Conservation (phyloP, 75 land plant genomes). For the Picea sitchensis region DNA sequence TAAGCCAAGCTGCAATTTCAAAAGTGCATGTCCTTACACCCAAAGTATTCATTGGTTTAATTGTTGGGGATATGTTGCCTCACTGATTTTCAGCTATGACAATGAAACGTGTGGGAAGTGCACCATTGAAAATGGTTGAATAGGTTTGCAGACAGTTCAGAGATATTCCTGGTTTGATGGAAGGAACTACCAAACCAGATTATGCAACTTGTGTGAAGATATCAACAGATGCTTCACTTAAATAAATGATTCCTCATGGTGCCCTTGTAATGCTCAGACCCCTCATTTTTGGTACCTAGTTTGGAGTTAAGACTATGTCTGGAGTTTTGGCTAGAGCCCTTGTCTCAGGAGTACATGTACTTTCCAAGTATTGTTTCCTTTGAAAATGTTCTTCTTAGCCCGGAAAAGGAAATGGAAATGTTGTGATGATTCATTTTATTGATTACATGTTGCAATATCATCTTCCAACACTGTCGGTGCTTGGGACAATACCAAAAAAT, state of each 20-base stretch:
- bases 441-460: constrained; percentile 39
- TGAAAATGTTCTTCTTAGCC: too few species aligned
- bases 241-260: neutral
- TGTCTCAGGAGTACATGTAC: constrained; percentile 73
- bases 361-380: neutral
- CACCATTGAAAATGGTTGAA: constrained; percentile 1
- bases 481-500: constrained; percentile 55
- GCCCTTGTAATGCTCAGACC: constrained; percentile 3
- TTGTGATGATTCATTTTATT: neutral
- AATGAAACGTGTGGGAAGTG: constrained; percentile 26
- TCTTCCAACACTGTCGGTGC: constrained; percentile 52
- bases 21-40: constrained; percentile 47
- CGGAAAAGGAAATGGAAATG: neutral
- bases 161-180: neutral
- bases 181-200: constrained; percentile 1
- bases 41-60: constrained; percentile 49
- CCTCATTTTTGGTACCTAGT: constrained; percentile 32
- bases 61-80: constrained; percentile 59
- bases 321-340: constrained; percentile 76
- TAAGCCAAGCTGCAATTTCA: constrained; percentile 48
- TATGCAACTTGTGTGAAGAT: constrained; percentile 2
- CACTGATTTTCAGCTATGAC: constrained; percentile 74
- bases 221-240: neutral
- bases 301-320: constrained; percentile 66
- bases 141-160: neutral